Base-by-base conservation (phyloP, 805 yeast species). In the Wickerhamiella sergipiensis region DNA sequence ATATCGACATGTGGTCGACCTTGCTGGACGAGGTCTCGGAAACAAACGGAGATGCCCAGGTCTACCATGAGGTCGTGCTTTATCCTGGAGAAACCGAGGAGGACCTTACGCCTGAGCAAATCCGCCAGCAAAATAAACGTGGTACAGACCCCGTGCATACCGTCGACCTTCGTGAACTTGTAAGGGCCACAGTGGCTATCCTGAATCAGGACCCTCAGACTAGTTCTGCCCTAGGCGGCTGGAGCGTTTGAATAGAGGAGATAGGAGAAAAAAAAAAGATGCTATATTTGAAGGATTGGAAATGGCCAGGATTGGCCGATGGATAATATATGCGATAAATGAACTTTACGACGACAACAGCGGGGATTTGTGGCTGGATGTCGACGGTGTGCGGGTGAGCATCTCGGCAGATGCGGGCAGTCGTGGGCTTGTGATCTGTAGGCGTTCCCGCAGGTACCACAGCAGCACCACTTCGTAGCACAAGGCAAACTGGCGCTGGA, bases 21-120 rank as follows among this genome's bases (percentile, higher is more conserved):
- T 72, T 83, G 53, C 62, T 85, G 47, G 96, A 89, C 58, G 95
- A 87, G 61, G 72, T 83, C 13, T 76, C 80, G 51, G 97, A 89
- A 61, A 62, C 59, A 2, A 61, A 64, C 31, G 87, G 86, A 3
- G 84, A 81, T 43, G 57, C 58, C 4, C 55, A 53, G 7, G 55
- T 55, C 8, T 61, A 61, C 50, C 53, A 59, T 43, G 43, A 51
- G 2, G 45, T 43, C 2, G 53, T 36, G 10, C n/a, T 38, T 10
- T 52, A 52, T 23, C 53, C 53, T 7, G 55, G 53, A 1, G 59
- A 56, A 24, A 49, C 55, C 8, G 61, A 59, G 15, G 61, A 56
- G 17, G 53, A 50, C n/a, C 39, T 52, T 18, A 53, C 57, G 6
- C 58, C 60, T 1, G 63, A 62, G 29, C 57, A 57, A 50, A 36